Evolutionary conservation across 2,329 filamentous ascomycete genomes (phyloP).

Genomic region (Ramularia collo-cygni): DNA sequence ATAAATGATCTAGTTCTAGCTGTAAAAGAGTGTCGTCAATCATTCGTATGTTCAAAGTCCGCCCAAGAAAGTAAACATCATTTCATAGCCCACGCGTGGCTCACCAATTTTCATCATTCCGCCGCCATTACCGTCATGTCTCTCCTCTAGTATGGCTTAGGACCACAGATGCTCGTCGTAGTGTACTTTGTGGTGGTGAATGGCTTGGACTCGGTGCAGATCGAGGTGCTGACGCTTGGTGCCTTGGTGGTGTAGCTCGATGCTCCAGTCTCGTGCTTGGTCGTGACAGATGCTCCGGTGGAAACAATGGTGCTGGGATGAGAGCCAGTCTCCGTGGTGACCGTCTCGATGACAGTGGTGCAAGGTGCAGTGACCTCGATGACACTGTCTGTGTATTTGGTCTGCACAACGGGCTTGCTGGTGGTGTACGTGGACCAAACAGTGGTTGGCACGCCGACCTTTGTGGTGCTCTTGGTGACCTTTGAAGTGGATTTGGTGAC

Average conservation of each 20-base stretch:
- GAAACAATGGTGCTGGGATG: neutral
- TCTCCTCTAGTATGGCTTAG: neutral
- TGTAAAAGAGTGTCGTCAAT: constrained; percentile 10
- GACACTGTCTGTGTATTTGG: constrained; percentile 1
- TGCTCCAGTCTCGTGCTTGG: neutral
- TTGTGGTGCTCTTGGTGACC: constrained; percentile 5
- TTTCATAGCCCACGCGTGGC: too few relatives aligned
- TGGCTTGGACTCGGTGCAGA: neutral
- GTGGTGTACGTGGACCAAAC: neutral
- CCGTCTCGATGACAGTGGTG: neutral
- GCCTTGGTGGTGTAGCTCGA: constrained; percentile 1
- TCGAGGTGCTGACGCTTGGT: constrained; percentile 1
- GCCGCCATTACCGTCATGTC: neutral
- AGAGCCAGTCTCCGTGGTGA: neutral
- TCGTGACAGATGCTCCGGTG: neutral
- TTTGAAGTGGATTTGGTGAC: constrained; percentile 3
- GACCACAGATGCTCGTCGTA: constrained; percentile 3
- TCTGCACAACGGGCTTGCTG: constrained; percentile 5
- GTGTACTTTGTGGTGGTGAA: constrained; percentile 4
- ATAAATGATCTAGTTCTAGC: constrained; percentile 8
- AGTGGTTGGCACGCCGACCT: neutral
- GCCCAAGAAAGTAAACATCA: neutral
- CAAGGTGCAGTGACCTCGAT: neutral
- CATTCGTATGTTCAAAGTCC: too few relatives aligned
- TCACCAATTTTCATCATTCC: neutral